Conservation (phyloP, 495 filamentous ascomycete species). For the Clavariopsis aquatica region DNA sequence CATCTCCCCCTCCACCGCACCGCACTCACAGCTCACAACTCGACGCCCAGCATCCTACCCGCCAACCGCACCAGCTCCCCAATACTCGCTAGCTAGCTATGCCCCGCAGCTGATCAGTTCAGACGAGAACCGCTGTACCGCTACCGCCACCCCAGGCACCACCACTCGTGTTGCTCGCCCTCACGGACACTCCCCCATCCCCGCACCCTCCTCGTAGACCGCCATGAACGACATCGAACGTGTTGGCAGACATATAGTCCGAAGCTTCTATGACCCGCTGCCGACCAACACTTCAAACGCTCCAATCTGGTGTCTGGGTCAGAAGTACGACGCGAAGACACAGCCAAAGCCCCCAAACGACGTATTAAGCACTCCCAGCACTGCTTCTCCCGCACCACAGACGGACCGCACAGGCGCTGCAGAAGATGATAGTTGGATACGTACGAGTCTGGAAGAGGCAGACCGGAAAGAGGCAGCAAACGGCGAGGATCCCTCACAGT, state of each 20-base stretch:
- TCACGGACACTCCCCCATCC: background rate
- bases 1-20: slow-evolving; percentile 6
- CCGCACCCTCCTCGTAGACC: background rate
- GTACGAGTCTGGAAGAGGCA: slow-evolving; percentile 29
- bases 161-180: background rate
- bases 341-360: slow-evolving; percentile 27
- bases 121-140: background rate
- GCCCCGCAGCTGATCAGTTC: background rate
- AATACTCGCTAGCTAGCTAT: background rate
- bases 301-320: slow-evolving; percentile 87
- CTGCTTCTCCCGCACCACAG: slow-evolving; percentile 44
- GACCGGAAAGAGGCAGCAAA: slow-evolving; percentile 32
- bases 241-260: slow-evolving; percentile 56
- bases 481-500: slow-evolving; percentile 38
- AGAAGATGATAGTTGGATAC: slow-evolving; percentile 39
- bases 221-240: slow-evolving; percentile 38
- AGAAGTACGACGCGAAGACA: slow-evolving; percentile 61
- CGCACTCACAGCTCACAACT: background rate
- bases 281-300: slow-evolving; percentile 78
- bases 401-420: slow-evolving; percentile 6
- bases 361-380: slow-evolving; percentile 17
- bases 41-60: background rate
- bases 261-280: slow-evolving; percentile 94
- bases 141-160: background rate
- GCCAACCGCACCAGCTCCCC: background rate